Conservation (phyloP, 371 early-diverging fungal genomes). For the Actinomortierella wolfii region DNA sequence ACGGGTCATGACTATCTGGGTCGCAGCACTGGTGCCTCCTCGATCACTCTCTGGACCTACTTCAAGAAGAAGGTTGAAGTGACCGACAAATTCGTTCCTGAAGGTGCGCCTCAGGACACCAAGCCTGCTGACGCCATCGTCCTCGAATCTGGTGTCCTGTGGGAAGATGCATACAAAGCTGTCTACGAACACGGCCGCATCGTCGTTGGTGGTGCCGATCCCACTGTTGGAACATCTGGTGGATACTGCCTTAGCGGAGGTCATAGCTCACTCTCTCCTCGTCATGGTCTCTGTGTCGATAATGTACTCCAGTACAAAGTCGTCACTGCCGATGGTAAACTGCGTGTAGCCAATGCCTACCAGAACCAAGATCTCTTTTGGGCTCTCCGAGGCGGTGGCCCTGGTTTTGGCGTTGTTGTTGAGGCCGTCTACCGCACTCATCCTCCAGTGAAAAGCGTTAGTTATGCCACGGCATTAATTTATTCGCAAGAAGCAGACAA, state of each 20-base stretch:
- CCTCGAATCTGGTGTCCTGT: conserved; percentile 19
- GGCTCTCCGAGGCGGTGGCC: conserved; percentile 62
- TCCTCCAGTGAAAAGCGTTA: conserved; percentile 20
- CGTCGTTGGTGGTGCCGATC: conserved; percentile 44
- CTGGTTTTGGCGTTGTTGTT: conserved; percentile 49
- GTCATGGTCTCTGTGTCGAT: conserved; percentile 53
- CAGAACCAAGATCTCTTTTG: conserved; percentile 55
- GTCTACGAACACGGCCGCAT: conserved; percentile 11
- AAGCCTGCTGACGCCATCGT: conserved; percentile 8
- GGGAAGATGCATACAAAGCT: conserved; percentile 24
- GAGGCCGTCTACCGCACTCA: conserved; percentile 30
- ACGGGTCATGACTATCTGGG: conserved; percentile 55
- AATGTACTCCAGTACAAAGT: conserved; percentile 51
- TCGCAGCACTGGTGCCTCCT: conserved; percentile 45
- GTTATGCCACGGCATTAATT: neutral
- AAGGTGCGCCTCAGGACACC: conserved; percentile 9
- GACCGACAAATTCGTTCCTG: conserved; percentile 11
- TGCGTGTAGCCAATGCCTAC: conserved; percentile 43
- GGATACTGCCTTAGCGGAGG: conserved; percentile 48
- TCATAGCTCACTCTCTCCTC: conserved; percentile 29
- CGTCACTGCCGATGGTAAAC: conserved; percentile 49
- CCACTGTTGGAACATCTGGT: conserved; percentile 31
- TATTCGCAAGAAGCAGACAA: conserved; percentile 3
- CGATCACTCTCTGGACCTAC: conserved; percentile 51
- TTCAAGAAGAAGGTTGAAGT: conserved; percentile 40